phyloP scores from a whole-genome alignment of 1,284 basidiomycete species.

The Coniferiporia sulphurascens region DNA sequence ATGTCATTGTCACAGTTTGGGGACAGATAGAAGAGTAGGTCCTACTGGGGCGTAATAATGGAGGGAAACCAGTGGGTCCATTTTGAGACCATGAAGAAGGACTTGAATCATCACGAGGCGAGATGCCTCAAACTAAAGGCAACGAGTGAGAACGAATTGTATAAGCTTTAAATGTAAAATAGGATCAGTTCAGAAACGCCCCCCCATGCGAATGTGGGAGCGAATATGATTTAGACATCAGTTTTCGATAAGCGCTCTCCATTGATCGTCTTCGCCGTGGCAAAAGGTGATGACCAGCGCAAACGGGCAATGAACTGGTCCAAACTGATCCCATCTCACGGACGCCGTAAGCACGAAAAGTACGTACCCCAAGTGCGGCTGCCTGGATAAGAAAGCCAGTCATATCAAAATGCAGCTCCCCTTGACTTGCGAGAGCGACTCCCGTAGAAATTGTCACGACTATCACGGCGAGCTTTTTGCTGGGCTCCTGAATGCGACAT shows the following conservation, averaged over 20 bases:
- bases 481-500: constrained; percentile 87
- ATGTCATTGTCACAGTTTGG: neutral
- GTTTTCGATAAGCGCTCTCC: too few relatives aligned
- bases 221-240: too few relatives aligned
- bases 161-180: neutral
- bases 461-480: constrained; percentile 73
- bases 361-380: constrained; percentile 69
- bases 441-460: constrained; percentile 91
- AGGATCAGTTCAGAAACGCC: constrained; percentile 4
- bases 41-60: constrained; percentile 90
- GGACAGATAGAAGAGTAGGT: neutral
- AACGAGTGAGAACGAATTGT: neutral
- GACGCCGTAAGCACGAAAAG: neutral
- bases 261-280: too few relatives aligned
- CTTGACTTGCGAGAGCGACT: constrained; percentile 84
- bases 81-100: constrained; percentile 91
- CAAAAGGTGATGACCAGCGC: too few relatives aligned
- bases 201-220: too few relatives aligned
- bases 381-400: constrained; percentile 85
- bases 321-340: neutral
- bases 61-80: constrained; percentile 94
- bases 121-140: constrained; percentile 73
- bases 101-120: constrained; percentile 96
- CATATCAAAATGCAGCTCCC: constrained; percentile 83
- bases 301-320: neutral